Percentiles rank a stretch among this genome's conserved stretches.
phyloP scores from a whole-genome alignment of 2,329 filamentous ascomycete genomes.

The Penicillium digitatum region DNA sequence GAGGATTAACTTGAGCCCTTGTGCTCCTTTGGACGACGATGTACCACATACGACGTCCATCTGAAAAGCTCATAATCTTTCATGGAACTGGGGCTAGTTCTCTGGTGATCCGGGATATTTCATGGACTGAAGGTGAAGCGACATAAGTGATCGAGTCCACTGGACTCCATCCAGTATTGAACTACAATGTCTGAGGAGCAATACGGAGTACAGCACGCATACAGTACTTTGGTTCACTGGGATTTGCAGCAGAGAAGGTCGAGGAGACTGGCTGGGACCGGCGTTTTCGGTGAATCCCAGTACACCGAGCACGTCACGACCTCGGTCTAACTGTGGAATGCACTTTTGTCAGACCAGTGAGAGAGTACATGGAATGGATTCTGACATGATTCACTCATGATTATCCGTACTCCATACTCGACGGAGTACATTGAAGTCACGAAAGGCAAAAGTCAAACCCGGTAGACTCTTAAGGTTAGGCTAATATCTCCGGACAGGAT shows the following conservation, averaged over 20 bases:
- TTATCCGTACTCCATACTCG: too few species aligned
- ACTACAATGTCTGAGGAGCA: background rate
- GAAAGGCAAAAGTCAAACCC: background rate
- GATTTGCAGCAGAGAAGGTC: background rate
- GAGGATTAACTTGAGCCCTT: too few species aligned
- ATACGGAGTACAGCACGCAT: background rate
- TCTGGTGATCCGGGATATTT: too few species aligned
- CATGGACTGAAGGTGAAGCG: too few species aligned
- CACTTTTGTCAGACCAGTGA: too few species aligned
- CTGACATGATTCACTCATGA: background rate
- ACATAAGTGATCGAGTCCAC: too few species aligned
- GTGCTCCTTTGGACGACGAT: too few species aligned
- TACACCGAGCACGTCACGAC: conserved; percentile 4
- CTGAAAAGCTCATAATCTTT: too few species aligned
- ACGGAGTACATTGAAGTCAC: background rate
- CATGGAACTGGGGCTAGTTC: too few species aligned
- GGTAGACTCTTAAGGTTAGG: background rate
- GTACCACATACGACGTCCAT: too few species aligned
- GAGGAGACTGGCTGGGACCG: background rate
- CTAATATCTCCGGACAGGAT: background rate
- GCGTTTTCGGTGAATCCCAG: background rate
- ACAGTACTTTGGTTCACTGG: background rate
- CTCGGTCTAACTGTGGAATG: conserved; percentile 1
- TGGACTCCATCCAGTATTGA: background rate
- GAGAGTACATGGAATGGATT: background rate